These are phyloP conservation scores for Lolium multiflorum DNA, from an alignment of 176 grass and related monocot species.

Conservation along the genomic window DNA sequence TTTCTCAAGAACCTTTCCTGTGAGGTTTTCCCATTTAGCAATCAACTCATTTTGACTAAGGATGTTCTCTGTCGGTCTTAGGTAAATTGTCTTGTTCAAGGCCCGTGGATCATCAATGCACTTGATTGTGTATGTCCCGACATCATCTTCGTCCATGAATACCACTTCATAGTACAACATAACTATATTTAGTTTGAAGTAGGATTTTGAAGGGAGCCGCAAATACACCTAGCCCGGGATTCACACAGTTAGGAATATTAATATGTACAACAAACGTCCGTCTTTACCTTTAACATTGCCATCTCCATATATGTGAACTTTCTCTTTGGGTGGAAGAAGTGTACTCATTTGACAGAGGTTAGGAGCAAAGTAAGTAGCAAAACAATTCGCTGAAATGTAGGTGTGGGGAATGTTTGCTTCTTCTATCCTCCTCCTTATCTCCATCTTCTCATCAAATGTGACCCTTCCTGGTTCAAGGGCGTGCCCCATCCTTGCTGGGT, in stretches of 20 bases:
- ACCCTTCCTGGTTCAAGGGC: slow-evolving; percentile 59
- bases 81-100: slow-evolving; percentile 68
- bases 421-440: slow-evolving; percentile 58
- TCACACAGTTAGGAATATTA: background rate
- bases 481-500: slow-evolving; percentile 56
- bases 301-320: slow-evolving; percentile 49
- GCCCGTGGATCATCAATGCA: slow-evolving; percentile 53
- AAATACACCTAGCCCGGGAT: background rate
- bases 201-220: background rate
- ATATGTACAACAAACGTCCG: background rate
- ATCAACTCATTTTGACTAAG: slow-evolving; percentile 63
- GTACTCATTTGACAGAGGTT: slow-evolving; percentile 43
- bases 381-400: slow-evolving; percentile 61
- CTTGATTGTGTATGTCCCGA: slow-evolving; percentile 60
- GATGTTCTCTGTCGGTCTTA: slow-evolving; percentile 59
- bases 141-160: slow-evolving; percentile 58
- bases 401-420: slow-evolving; percentile 62
- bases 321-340: slow-evolving; percentile 61
- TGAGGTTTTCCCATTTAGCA: slow-evolving; percentile 57
- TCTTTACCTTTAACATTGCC: slow-evolving; percentile 54
- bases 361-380: background rate
- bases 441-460: slow-evolving; percentile 57
- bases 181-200: background rate
- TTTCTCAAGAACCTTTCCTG: slow-evolving; percentile 58
- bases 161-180: slow-evolving; percentile 7